Conservation (phyloP, 805 yeast species). For the Zygosaccharomyces bisporus region DNA sequence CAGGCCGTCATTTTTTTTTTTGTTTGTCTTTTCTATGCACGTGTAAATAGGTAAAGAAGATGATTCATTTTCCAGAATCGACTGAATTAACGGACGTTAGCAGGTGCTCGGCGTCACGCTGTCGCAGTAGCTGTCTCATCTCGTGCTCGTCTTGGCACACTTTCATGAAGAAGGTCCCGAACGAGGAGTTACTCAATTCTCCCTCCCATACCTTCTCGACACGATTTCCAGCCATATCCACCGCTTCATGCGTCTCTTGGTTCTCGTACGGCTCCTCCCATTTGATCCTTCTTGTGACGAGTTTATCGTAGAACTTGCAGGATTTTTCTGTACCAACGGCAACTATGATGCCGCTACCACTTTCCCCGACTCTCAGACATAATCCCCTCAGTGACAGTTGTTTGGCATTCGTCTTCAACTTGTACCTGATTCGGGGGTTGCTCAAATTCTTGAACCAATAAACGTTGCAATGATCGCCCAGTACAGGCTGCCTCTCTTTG, state of each 20-base stretch:
- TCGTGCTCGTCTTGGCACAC: conserved; percentile 49
- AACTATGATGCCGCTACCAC: conserved; percentile 54
- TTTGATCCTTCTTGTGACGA: conserved; percentile 57
- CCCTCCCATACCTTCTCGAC: conserved; percentile 71
- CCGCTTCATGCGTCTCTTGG: conserved; percentile 22
- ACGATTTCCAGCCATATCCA: conserved; percentile 43
- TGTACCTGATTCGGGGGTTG: conserved; percentile 66
- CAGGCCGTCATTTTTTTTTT: background rate
- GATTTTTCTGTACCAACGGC: conserved; percentile 71
- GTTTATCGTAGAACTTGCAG: conserved; percentile 57
- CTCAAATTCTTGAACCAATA: conserved; percentile 52
- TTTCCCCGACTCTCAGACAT: conserved; percentile 42
- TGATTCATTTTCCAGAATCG: background rate
- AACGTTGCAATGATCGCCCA: conserved; percentile 41
- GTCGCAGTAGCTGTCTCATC: conserved; percentile 45
- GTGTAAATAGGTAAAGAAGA: conserved; percentile 16
- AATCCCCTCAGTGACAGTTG: conserved; percentile 67
- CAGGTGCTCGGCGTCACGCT: conserved; percentile 50
- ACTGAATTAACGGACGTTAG: conserved; percentile 8
- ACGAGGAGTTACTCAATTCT: conserved; percentile 47
- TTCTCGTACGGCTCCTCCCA: conserved; percentile 58
- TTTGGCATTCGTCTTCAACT: conserved; percentile 76
- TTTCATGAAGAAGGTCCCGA: conserved; percentile 67
- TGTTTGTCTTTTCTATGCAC: conserved; percentile 8
- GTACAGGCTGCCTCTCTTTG: conserved; percentile 1